Percentiles rank a stretch among this genome's conserved stretches.
Evolutionary conservation across 2,329 filamentous ascomycete species (phyloP).

Genomic region (Pseudonectria buxi): DNA sequence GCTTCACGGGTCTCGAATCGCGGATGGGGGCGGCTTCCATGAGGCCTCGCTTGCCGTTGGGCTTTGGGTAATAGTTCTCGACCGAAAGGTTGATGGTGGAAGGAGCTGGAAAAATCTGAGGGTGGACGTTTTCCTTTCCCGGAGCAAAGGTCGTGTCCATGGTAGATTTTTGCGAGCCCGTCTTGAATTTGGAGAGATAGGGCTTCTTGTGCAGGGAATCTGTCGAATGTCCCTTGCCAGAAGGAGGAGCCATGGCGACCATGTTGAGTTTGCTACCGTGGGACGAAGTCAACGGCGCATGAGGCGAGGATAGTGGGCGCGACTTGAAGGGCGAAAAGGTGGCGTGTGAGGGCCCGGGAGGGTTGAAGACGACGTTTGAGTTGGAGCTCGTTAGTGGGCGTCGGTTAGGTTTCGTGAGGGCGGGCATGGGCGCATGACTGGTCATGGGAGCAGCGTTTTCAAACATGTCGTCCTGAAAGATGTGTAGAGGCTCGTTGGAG

Average conservation of each 20-base stretch:
- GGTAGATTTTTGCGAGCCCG: slow-evolving; percentile 45
- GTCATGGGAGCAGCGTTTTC: slow-evolving; percentile 41
- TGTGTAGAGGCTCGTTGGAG: slow-evolving; percentile 41
- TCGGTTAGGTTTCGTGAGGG: slow-evolving; percentile 39
- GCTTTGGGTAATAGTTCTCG: slow-evolving; percentile 47
- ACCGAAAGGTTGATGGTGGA: slow-evolving; percentile 42
- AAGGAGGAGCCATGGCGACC: slow-evolving; percentile 60
- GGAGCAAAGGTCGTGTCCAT: slow-evolving; percentile 34
- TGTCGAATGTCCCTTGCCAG: slow-evolving; percentile 45
- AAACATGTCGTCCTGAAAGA: slow-evolving; percentile 47
- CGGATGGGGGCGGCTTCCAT: slow-evolving; percentile 68
- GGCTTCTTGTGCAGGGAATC: slow-evolving; percentile 66
- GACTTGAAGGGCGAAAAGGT: slow-evolving; percentile 66
- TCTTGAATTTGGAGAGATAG: slow-evolving; percentile 53
- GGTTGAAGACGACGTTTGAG: slow-evolving; percentile 61
- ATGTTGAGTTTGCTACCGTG: slow-evolving; percentile 58
- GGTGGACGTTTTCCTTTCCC: slow-evolving; percentile 53
- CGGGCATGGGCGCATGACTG: slow-evolving; percentile 51
- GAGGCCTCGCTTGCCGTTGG: slow-evolving; percentile 53
- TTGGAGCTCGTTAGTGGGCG: slow-evolving; percentile 44
- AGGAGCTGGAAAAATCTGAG: slow-evolving; percentile 43
- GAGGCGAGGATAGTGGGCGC: slow-evolving; percentile 53
- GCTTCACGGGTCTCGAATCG: slow-evolving; percentile 62
- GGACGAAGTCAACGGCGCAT: slow-evolving; percentile 49
- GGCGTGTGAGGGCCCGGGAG: slow-evolving; percentile 45